Percentiles rank a stretch among this genome's conserved stretches.
These are phyloP conservation scores for Rhododendron williamsianum DNA, from an alignment of 148 eudicot genomes.

Conservation along the genomic window DNA sequence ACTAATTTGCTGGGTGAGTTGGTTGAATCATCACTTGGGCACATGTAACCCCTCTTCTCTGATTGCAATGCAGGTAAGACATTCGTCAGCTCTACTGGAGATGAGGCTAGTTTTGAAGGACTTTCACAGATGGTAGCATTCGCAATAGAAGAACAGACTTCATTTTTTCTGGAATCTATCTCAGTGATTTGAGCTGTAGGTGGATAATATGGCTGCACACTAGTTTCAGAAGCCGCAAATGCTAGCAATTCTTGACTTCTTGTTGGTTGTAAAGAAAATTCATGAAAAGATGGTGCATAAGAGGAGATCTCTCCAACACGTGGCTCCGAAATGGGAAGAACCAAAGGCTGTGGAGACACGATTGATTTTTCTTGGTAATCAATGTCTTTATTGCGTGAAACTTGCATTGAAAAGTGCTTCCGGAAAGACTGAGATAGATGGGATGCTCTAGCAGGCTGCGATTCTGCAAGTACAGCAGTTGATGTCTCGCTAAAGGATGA, in stretches of 20 bases:
- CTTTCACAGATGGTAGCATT: conserved; percentile 22
- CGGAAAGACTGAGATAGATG: conserved; percentile 50
- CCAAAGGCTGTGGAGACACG: neutral
- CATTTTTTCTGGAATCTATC: conserved; percentile 3
- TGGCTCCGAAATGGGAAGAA: neutral
- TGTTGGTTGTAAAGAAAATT: neutral
- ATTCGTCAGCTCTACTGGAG: conserved; percentile 51
- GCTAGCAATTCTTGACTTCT: neutral
- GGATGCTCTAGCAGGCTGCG: conserved; percentile 29
- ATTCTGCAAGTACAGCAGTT: neutral
- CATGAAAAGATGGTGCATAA: neutral
- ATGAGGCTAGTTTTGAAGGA: conserved; percentile 35
- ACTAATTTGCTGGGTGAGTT: conserved; percentile 35
- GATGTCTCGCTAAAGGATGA: conserved; percentile 6
- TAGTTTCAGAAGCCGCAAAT: conserved; percentile 9
- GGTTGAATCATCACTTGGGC: conserved; percentile 42
- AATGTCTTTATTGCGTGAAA: neutral
- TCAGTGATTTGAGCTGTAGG: conserved; percentile 39
- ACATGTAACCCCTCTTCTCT: conserved; percentile 49
- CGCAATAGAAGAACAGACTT: conserved; percentile 12
- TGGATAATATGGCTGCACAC: conserved; percentile 9
- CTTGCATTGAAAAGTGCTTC: conserved; percentile 41
- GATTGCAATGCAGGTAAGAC: conserved; percentile 49
- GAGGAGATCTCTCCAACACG: neutral
- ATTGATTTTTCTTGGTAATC: neutral